Evolutionary conservation across 352 stramenopile genomes (phyloP).

Genomic region (Phytopythium helicoides): DNA sequence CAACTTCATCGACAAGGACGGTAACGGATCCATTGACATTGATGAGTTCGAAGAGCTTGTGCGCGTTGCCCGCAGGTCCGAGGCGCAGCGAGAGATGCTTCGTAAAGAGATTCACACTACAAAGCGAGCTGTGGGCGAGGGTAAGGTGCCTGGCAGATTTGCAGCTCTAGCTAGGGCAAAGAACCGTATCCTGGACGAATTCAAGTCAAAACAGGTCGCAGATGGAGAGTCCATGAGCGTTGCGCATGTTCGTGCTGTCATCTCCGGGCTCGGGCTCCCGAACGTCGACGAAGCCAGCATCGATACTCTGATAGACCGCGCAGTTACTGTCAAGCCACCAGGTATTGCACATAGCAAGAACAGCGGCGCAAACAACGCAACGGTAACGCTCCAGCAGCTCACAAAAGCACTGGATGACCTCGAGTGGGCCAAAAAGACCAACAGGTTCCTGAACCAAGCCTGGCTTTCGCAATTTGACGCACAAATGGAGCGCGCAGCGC

Average conservation of each 20-base stretch:
- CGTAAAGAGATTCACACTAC: conserved; percentile 57
- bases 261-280: conserved; percentile 43
- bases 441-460: conserved; percentile 75
- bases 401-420: conserved; percentile 55
- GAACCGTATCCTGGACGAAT: conserved; percentile 65
- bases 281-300: conserved; percentile 48
- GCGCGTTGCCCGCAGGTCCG: conserved; percentile 60
- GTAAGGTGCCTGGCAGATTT: conserved; percentile 38
- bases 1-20: conserved; percentile 78
- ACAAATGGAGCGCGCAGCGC: conserved; percentile 67
- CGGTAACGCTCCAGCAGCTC: conserved; percentile 45
- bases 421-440: conserved; percentile 63
- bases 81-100: conserved; percentile 72
- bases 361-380: neutral
- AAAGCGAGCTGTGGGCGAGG: conserved; percentile 24
- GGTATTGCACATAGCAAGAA: neutral
- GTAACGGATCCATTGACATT: conserved; percentile 81
- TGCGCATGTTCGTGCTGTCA: conserved; percentile 44
- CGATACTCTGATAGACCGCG: conserved; percentile 41
- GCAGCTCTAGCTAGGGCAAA: conserved; percentile 34
- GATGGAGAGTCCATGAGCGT: conserved; percentile 35
- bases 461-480: conserved; percentile 82
- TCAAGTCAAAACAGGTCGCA: conserved; percentile 38
- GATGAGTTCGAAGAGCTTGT: conserved; percentile 85
- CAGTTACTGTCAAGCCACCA: conserved; percentile 10